Conservation (phyloP, 2,329 filamentous ascomycete genomes). For the Trichophyton verrucosum region DNA sequence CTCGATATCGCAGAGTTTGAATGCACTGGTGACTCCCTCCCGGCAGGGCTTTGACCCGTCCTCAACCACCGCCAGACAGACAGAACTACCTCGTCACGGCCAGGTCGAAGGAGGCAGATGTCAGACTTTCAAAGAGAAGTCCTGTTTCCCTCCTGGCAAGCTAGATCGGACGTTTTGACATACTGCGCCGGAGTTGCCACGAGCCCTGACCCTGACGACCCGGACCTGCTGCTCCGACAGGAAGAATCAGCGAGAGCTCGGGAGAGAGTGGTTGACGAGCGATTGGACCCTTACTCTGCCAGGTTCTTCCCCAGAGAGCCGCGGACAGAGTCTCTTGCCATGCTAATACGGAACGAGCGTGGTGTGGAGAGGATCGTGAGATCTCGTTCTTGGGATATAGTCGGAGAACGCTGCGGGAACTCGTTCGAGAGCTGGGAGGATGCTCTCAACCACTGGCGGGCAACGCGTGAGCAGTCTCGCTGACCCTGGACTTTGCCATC, state of each 20-base stretch:
- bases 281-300: conserved; percentile 80
- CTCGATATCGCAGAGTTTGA: conserved; percentile 83
- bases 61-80: conserved; percentile 55
- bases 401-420: conserved; percentile 61
- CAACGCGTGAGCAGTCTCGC: conserved; percentile 14
- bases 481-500: not conserved
- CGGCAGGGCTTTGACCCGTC: conserved; percentile 61
- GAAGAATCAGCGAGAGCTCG: conserved; percentile 57
- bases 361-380: conserved; percentile 67
- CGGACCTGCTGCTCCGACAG: conserved; percentile 57
- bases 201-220: conserved; percentile 75
- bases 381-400: conserved; percentile 65
- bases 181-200: conserved; percentile 86
- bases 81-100: conserved; percentile 37
- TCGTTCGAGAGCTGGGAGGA: conserved; percentile 50
- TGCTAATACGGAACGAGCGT: conserved; percentile 56
- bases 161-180: conserved; percentile 66
- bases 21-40: conserved; percentile 70
- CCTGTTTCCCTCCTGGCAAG: conserved; percentile 80
- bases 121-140: conserved; percentile 60
- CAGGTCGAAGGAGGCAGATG: conserved; percentile 54
- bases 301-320: conserved; percentile 63
- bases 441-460: conserved; percentile 52
- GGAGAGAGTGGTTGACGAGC: conserved; percentile 68
- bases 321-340: conserved; percentile 66